Evolutionary conservation across 1,284 basidiomycete species (phyloP), one percentile per base, ranked within the genome.

Genomic region (Ceratobasidium sp.): DNA sequence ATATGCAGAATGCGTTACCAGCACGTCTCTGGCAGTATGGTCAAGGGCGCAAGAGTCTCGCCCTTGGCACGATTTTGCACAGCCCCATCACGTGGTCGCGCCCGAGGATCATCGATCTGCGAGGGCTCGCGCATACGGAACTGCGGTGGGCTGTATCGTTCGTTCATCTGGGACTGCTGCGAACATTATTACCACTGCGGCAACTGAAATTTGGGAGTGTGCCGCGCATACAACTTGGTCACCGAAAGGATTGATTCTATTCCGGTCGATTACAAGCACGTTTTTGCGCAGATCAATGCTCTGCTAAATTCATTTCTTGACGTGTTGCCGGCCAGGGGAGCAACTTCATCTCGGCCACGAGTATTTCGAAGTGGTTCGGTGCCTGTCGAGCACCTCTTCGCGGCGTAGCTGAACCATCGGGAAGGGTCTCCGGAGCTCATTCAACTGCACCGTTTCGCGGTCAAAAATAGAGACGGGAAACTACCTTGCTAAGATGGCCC

Each of bases 51-150:
- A 32, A 26, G 36, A 21, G 39, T n/a, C 10, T 9, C 1, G 3
- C 28, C 12, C 39, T 53, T 18, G 60, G 26, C 41, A 16, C 18
- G 36, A 39, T 14, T 14, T 43, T 26, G 36, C 50, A 67, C 64
- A 67, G 67, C 67, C 55, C 36, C 53, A 48, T 45, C 67, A 70
- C 67, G 67, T 70, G 62, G 28, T 48, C 46, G 62, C 46, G 67
- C 1, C 23, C 52, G 23, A 43, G 52, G 50, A 69, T 57, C 52
- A 41, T 16, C 23, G 30, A 39, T 57, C 52, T 23, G 3, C 23
- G 30, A 39, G 8, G 36, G 14, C 14, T 14, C 36, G 36, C 21
- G 23, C 32, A n/a, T 60, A 28, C 36, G 18, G 43, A 45, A 21
- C n/a, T 45, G 57, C 57, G 39, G 34, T 5, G 23, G 28, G 57